Percentiles rank a stretch among this genome's conserved stretches.
These are phyloP conservation scores for Fusarium luffae DNA, from an alignment of 2,329 filamentous ascomycete genomes.

Conservation along the genomic window DNA sequence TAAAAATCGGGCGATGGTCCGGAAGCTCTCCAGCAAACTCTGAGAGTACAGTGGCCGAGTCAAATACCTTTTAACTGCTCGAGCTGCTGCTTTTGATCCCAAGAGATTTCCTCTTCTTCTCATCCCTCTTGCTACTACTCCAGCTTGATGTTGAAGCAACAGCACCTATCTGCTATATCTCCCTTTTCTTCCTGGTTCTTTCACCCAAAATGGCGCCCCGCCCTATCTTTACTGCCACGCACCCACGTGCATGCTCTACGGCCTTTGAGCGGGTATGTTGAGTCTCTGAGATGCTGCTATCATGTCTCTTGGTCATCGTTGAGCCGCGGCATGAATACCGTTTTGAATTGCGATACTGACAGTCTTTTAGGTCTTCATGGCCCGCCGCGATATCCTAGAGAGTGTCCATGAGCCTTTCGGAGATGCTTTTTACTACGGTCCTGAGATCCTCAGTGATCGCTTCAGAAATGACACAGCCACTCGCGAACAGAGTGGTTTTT, in stretches of 20 bases:
- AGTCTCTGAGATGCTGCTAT: neutral
- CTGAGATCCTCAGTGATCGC: constrained; percentile 83
- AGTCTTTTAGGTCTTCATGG: constrained; percentile 87
- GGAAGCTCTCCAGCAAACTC: constrained; percentile 40
- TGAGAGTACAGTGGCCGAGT: constrained; percentile 20
- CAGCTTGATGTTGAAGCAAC: constrained; percentile 44
- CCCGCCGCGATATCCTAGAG: constrained; percentile 80
- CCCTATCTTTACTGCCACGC: constrained; percentile 91
- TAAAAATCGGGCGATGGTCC: constrained; percentile 44
- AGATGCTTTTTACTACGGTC: constrained; percentile 95
- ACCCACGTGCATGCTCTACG: constrained; percentile 94
- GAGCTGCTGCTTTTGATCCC: constrained; percentile 20
- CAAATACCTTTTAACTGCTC: constrained; percentile 36
- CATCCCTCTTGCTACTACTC: constrained; percentile 24
- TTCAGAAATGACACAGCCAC: constrained; percentile 75
- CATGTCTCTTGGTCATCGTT: neutral
- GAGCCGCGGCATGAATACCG: neutral
- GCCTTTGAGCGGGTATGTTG: constrained; percentile 89
- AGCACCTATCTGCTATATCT: constrained; percentile 44
- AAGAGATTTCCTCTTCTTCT: constrained; percentile 23
- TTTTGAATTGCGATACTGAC: constrained; percentile 9
- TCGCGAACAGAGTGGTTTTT: constrained; percentile 72
- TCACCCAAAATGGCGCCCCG: constrained; percentile 68
- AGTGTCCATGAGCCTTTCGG: constrained; percentile 97
- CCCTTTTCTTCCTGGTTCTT: constrained; percentile 47